A percentile compares a stretch with the other conserved stretches of the same genome.
These are phyloP conservation scores for Bolboschoenoplectus hybrid DNA, from an alignment of 202 grass and related monocot genomes.

Conservation along the genomic window DNA sequence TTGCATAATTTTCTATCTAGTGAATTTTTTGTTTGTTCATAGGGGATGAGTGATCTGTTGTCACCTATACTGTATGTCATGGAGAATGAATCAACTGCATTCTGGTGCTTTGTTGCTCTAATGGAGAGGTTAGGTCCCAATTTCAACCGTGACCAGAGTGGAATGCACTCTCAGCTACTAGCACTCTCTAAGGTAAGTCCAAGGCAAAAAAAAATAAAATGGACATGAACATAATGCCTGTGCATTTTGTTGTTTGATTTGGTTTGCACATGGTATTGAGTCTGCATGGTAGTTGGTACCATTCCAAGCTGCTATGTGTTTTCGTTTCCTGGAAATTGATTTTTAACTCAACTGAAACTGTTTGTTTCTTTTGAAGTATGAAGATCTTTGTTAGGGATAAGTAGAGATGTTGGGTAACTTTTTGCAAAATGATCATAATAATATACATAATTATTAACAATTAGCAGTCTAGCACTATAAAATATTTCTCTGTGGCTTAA, in stretches of 20 bases:
- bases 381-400: neutral
- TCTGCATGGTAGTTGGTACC: neutral
- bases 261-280: neutral
- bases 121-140: constrained; percentile 96
- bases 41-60: constrained; percentile 98
- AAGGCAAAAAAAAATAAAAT: neutral
- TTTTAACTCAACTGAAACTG: neutral
- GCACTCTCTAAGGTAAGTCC: constrained; percentile 83
- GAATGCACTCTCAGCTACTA: constrained; percentile 98
- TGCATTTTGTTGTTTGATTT: constrained; percentile 15
- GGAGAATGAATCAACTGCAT: constrained; percentile 84
- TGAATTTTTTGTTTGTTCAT: constrained; percentile 26
- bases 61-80: constrained; percentile 88
- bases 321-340: neutral
- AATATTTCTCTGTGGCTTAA: constrained; percentile 32
- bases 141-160: constrained; percentile 99
- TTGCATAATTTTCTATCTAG: neutral
- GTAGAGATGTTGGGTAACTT: neutral
- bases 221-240: neutral
- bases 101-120: constrained; percentile 94
- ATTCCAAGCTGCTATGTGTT: neutral
- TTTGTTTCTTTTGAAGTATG: neutral
- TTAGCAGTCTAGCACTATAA: neutral
- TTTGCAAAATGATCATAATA: neutral
- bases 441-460: constrained; percentile 15